Evolutionary conservation across 2,329 filamentous ascomycete species (phyloP).

Genomic region (Trichocomaceae sp.): DNA sequence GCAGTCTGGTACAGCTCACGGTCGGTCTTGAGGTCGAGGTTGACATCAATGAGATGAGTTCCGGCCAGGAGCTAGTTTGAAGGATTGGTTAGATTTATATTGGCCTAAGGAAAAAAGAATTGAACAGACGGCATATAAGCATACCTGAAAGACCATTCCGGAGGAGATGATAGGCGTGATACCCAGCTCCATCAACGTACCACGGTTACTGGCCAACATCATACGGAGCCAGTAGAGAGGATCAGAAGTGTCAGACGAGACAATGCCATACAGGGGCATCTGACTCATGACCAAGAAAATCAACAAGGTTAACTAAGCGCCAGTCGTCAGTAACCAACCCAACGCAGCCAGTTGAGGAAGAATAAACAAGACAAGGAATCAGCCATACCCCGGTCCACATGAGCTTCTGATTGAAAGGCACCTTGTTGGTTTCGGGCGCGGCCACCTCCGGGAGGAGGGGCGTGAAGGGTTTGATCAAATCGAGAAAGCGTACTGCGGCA

Average conservation of each 20-base stretch:
- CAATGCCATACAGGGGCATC: slow-evolving; percentile 98
- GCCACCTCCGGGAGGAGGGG: slow-evolving; percentile 99
- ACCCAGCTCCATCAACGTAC: slow-evolving; percentile 92
- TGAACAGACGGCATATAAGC: slow-evolving; percentile 8
- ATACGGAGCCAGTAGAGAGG: slow-evolving; percentile 99
- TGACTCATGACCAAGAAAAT: slow-evolving; percentile 99
- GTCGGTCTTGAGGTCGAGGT: slow-evolving; percentile 99
- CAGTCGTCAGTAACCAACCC: slow-evolving; percentile 19
- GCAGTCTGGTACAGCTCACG: slow-evolving; percentile 99
- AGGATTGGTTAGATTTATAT: neutral
- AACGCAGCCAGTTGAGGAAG: slow-evolving; percentile 5
- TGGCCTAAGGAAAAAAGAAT: slow-evolving; percentile 13
- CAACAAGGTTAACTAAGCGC: slow-evolving; percentile 67
- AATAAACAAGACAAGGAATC: slow-evolving; percentile 1
- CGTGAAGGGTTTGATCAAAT: slow-evolving; percentile 99
- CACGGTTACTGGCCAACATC: slow-evolving; percentile 99
- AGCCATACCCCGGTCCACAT: slow-evolving; percentile 73
- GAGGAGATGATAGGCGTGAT: slow-evolving; percentile 99
- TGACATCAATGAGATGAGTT: slow-evolving; percentile 99
- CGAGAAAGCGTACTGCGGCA: slow-evolving; percentile 85
- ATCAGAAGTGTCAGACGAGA: slow-evolving; percentile 96
- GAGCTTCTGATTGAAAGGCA: slow-evolving; percentile 97
- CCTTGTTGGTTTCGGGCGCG: slow-evolving; percentile 87
- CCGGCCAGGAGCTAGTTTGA: slow-evolving; percentile 71
- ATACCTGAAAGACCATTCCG: slow-evolving; percentile 94